Evolutionary conservation across 163 green algal species (phyloP), one percentile per base, ranked within the genome.

Genomic region (Scenedesmus sp.): DNA sequence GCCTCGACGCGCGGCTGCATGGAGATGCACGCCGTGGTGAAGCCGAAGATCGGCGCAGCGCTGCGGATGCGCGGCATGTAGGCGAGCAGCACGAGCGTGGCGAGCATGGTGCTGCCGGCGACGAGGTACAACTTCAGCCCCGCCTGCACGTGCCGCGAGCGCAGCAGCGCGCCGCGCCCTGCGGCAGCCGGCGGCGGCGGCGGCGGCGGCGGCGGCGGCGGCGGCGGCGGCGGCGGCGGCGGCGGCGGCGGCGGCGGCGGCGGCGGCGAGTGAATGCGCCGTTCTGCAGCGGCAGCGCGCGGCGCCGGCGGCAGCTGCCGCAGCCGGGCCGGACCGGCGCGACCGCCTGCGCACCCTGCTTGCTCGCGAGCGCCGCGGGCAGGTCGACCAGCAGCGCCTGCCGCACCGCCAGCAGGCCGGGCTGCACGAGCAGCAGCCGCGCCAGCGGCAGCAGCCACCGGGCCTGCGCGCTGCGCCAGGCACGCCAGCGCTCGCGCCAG

Each of bases 1-100:
- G 69, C 69, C 14, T 77, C 69, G n/a, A 77, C 69, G 4, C 69
- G 53, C 3, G 56, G 34, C 58, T 77, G 69, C 54, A 77, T 67
- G 54, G n/a, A 50, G 34, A 77, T 28, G 36, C 36, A 42, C 9
- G 56, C 69, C 14, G 69, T 47, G 1, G 69, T 67, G 69, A 54
- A 77, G 36, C 69, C 69, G 58, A 77, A 77, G 31, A 77, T 67
- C 7, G 69, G 69, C 26, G 20, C 54, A 17, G 45, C 29, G 14
- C 26, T 44, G 58, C 39, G 39, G 29, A 64, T 5, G 29, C 15
- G 58, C 58, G 24, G 58, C 58, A 66, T 24, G 33, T 77, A 60
- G 14, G 24, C 69, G 53, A 77, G 66, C 54, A 77, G 26, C 53
- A 77, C 36, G 24, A 77, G 28, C 14, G 50, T 66, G 13, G 29